Base-by-base conservation (phyloP, 176 grass and related monocot species). In the Cocos nucifera region DNA sequence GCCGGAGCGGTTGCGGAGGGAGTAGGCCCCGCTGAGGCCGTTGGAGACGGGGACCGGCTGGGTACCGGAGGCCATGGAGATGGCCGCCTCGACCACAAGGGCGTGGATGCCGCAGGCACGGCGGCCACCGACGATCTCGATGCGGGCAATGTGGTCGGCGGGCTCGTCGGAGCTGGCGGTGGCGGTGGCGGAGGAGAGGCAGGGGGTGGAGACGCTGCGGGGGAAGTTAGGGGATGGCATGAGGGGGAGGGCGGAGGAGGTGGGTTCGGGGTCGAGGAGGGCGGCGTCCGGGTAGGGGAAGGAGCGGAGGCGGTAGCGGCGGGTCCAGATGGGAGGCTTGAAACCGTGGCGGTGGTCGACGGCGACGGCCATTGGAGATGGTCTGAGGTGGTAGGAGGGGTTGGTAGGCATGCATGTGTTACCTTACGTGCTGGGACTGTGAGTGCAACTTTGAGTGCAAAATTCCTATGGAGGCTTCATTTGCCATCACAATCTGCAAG, bases 281-380 rank as follows among this genome's bases (percentile, higher is more conserved):
- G 10, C 15, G 61, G 63, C 21, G 54, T 74, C 57, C 57, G 77
- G 72, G 55, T 79, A 80, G 63, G 77, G 54, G 23, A 86, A 75
- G 66, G 86, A 95, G 67, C 68, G 77, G 64, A 86, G 85, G 44
- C 86, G 80, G 79, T 69, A 86, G 56, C 86, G 79, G 48, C 82
- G 73, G 52, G 50, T 69, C 19, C 67, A 69, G 18, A 58, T 22
- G 29, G 70, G 82, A 19, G 82, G 79, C 67, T 78, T 81, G 32
- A 89, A 56, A 20, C 76, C 71, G 48, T 76, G 82, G 77, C 71
- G 67, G 22, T 68, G 86, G 23, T 74, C 73, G 57, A 84, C 70
- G 5, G 73, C 80, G 66, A 84, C 79, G 17, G 86, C 86, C 86
- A 89, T 88, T 29, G 62, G 27, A 3, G 15, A 49, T 23, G 29